Percentiles rank a stretch among this genome's conserved stretches.
These are phyloP conservation scores for Lasiodiplodia theobromae DNA, from an alignment of 2,329 filamentous ascomycete species.

Conservation along the genomic window DNA sequence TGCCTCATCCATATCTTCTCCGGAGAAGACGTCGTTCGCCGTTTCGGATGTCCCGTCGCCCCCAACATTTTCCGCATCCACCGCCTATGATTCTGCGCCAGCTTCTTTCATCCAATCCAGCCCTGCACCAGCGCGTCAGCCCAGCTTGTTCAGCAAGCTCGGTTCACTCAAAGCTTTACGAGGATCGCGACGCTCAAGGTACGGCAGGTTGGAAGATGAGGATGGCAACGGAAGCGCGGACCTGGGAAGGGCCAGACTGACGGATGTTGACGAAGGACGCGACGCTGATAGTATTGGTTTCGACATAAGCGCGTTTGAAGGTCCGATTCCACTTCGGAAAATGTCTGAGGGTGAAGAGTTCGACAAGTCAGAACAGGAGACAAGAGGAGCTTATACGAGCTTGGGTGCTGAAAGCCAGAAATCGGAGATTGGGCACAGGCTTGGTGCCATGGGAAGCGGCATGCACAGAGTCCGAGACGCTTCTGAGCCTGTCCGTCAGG, in stretches of 20 bases:
- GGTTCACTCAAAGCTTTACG: conserved; percentile 38
- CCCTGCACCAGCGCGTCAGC: conserved; percentile 38
- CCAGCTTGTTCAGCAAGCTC: conserved; percentile 42
- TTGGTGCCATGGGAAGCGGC: conserved; percentile 40
- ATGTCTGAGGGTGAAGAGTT: conserved; percentile 29
- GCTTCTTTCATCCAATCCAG: conserved; percentile 35
- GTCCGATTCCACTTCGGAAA: conserved; percentile 38
- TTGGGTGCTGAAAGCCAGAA: conserved; percentile 34
- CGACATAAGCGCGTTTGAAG: conserved; percentile 41
- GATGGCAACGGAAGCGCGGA: conserved; percentile 34
- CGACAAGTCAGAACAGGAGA: conserved; percentile 28
- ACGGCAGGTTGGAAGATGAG: conserved; percentile 45
- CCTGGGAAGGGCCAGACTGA: conserved; percentile 31
- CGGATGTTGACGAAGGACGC: conserved; percentile 40
- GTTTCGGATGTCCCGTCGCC: conserved; percentile 30
- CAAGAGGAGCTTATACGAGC: conserved; percentile 29
- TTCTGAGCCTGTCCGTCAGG: conserved; percentile 36
- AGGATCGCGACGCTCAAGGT: conserved; percentile 31
- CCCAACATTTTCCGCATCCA: conserved; percentile 41
- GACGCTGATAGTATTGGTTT: conserved; percentile 38
- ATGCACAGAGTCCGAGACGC: conserved; percentile 42
- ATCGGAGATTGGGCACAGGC: conserved; percentile 25
- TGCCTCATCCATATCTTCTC: conserved; percentile 3
- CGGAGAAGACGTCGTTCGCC: conserved; percentile 8
- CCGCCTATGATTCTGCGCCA: conserved; percentile 40